Percentiles rank a stretch among this genome's conserved stretches.
Evolutionary conservation across 2,329 filamentous ascomycete species (phyloP).

Genomic region (Rhinocladiella mackenziei): DNA sequence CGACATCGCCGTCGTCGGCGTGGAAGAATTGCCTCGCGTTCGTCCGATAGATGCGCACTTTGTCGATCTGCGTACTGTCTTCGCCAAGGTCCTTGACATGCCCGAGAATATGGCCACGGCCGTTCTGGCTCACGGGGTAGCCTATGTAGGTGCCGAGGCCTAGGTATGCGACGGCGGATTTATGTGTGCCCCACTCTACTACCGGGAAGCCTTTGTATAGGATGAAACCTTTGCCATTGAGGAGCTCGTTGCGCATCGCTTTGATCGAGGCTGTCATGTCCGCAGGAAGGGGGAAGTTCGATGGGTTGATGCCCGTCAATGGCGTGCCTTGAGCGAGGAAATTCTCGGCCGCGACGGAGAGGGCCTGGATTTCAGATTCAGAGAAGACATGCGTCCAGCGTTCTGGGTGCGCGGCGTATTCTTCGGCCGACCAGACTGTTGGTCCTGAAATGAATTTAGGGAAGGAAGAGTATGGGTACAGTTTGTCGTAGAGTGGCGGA

Average conservation of each 20-base stretch:
- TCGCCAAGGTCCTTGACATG: slow-evolving; percentile 88
- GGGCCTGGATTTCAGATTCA: slow-evolving; percentile 61
- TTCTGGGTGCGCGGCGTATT: slow-evolving; percentile 60
- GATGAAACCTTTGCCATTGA: slow-evolving; percentile 85
- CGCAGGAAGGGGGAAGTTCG: slow-evolving; percentile 60
- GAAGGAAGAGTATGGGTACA: slow-evolving; percentile 67
- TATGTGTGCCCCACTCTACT: slow-evolving; percentile 68
- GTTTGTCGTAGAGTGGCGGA: slow-evolving; percentile 59
- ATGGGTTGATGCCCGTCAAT: slow-evolving; percentile 66
- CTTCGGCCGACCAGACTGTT: slow-evolving; percentile 67
- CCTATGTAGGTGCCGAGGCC: slow-evolving; percentile 79
- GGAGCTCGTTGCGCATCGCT: slow-evolving; percentile 59
- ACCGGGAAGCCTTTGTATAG: slow-evolving; percentile 84
- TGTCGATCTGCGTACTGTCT: slow-evolving; percentile 74
- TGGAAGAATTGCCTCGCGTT: slow-evolving; percentile 84
- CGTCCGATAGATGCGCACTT: slow-evolving; percentile 85
- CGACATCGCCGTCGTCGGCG: slow-evolving; percentile 75
- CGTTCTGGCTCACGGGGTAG: slow-evolving; percentile 85
- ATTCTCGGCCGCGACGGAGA: slow-evolving; percentile 62
- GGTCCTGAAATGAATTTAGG: slow-evolving; percentile 66
- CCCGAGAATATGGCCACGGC: slow-evolving; percentile 76
- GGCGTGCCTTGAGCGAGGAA: slow-evolving; percentile 64
- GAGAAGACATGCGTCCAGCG: slow-evolving; percentile 71
- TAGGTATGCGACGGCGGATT: slow-evolving; percentile 86
- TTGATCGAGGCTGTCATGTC: slow-evolving; percentile 52